Conservation (phyloP, 1,284 basidiomycete species). For the Wallemia hederae region DNA sequence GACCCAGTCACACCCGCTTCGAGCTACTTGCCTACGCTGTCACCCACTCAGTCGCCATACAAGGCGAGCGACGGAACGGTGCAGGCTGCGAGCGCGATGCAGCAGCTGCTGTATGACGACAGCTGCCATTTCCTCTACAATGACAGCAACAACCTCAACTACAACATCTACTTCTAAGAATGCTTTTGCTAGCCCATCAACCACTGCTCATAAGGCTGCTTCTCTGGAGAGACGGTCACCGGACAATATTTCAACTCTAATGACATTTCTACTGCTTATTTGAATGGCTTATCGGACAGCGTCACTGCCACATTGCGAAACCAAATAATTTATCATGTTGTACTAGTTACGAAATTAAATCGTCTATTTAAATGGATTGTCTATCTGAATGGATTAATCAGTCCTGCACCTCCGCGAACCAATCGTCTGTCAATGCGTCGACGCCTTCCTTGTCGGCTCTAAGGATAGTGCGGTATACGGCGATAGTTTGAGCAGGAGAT, state of each 20-base stretch:
- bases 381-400: too few species aligned
- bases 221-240: too few species aligned
- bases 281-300: neutral
- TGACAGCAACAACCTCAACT: too few species aligned
- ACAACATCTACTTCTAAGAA: too few species aligned
- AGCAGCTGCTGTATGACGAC: neutral
- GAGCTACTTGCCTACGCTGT: neutral
- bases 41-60: neutral
- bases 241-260: neutral
- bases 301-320: neutral
- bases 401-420: neutral
- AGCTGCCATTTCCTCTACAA: neutral
- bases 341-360: too few species aligned
- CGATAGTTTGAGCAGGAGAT: slow-evolving; percentile 34
- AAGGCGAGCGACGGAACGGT: neutral
- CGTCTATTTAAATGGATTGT: too few species aligned
- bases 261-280: neutral
- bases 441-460: slow-evolving; percentile 22
- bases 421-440: neutral
- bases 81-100: neutral
- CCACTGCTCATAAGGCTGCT: neutral
- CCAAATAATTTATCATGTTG: too few species aligned
- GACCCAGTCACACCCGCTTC: neutral
- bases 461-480: slow-evolving; percentile 35
- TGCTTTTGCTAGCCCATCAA: neutral